A percentile compares a stretch with the other conserved stretches of the same genome.
Conservation (phyloP, 2,329 filamentous ascomycete species). For the Anthostomella pinea region DNA sequence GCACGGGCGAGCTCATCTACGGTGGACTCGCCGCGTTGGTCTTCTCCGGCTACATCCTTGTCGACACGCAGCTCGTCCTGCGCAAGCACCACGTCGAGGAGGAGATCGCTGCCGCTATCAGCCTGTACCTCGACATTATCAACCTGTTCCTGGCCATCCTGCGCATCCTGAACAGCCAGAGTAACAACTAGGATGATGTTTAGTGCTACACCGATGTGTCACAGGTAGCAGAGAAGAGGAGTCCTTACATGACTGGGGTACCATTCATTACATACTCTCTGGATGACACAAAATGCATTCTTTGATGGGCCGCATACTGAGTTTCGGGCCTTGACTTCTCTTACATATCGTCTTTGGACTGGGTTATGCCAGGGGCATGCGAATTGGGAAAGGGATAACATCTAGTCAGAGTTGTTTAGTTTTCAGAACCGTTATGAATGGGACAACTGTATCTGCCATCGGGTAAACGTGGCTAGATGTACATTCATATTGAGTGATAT, state of each 20-base stretch:
- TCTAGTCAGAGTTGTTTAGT: not conserved
- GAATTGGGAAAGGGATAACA: too few species aligned
- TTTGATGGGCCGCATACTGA: not conserved
- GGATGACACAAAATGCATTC: too few species aligned
- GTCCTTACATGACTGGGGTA: too few species aligned
- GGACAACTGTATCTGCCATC: not conserved
- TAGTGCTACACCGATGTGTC: too few species aligned
- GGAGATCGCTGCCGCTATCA: conserved; percentile 94
- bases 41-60: conserved; percentile 91
- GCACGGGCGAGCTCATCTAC: conserved; percentile 80
- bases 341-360: too few species aligned
- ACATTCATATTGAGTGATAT: too few species aligned
- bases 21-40: conserved; percentile 78
- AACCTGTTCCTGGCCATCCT: conserved; percentile 96
- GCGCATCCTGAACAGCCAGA: conserved; percentile 93
- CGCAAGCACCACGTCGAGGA: conserved; percentile 96
- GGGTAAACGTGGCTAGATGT: too few species aligned
- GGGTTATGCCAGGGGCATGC: too few species aligned
- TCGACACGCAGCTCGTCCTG: conserved; percentile 95
- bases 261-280: too few species aligned
- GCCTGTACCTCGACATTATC: conserved; percentile 92
- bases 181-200: conserved; percentile 79
- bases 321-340: not conserved
- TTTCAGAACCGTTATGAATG: not conserved
- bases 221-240: too few species aligned